Evolutionary conservation across 2,329 filamentous ascomycete genomes (phyloP).

Genomic region (Stagonosporopsis vannaccii): DNA sequence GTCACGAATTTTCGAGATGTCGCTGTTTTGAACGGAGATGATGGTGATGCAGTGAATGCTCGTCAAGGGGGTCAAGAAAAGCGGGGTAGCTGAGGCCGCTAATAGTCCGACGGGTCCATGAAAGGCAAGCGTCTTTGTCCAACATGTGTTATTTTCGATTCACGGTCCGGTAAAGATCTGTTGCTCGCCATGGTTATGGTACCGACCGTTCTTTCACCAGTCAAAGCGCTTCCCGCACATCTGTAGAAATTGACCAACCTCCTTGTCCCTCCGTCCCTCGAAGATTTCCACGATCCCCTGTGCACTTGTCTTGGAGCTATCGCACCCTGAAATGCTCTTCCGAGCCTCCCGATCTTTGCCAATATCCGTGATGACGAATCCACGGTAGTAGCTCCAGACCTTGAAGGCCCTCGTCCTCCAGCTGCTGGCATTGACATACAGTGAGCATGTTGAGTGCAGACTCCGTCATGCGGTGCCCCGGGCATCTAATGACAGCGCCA

Average conservation of each 20-base stretch:
- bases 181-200: background rate
- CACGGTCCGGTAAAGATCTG: background rate
- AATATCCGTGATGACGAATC: slow-evolving; percentile 41
- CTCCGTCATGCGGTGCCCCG: slow-evolving; percentile 47
- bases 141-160: background rate
- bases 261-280: slow-evolving; percentile 39
- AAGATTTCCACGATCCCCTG: slow-evolving; percentile 42
- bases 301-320: slow-evolving; percentile 44
- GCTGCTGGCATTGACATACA: slow-evolving; percentile 50
- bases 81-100: slow-evolving; percentile 13
- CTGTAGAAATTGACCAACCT: slow-evolving; percentile 36
- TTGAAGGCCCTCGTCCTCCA: slow-evolving; percentile 33
- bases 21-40: background rate
- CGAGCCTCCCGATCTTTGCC: slow-evolving; percentile 29
- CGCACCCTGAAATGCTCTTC: slow-evolving; percentile 21
- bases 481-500: slow-evolving; percentile 3
- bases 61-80: background rate
- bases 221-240: slow-evolving; percentile 27
- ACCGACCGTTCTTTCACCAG: slow-evolving; percentile 29
- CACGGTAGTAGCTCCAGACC: slow-evolving; percentile 42
- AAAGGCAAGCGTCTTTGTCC: background rate
- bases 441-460: slow-evolving; percentile 48
- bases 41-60: background rate
- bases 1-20: slow-evolving; percentile 1
- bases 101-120: background rate